Evolutionary conservation across 441 rosid species (phyloP), one percentile per base, ranked within the genome.

Genomic region (Raphanus hybrid): DNA sequence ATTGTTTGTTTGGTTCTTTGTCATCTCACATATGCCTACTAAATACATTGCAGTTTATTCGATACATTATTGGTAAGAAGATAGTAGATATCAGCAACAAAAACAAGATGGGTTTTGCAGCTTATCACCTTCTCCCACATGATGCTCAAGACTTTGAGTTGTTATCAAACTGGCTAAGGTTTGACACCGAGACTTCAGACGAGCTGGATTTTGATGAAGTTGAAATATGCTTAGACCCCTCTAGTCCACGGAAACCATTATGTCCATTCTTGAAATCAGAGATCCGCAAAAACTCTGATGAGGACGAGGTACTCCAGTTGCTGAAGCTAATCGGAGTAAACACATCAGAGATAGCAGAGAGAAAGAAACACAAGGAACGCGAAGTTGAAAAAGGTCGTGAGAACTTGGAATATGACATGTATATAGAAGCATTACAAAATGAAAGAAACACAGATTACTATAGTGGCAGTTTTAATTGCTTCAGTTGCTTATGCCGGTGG

Each of bases 401-500:
- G 59, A 54, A 23, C 50, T 64, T 64, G 35, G 81, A 80, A 16
- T 71, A 85, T 3, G 71, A 82, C 45, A 85, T 86, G 84, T 82
- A 81, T 65, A 45, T 84, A 14, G 89, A 87, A 82, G 90, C 87
- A 2, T 34, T 88, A 3, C 86, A 87, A 18, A 86, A 88, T 74
- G 90, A 89, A 14, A 84, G 89, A 4, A 88, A 88, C n/a, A 86
- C 84, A 18, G 0, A 87, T 88, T 34, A 72, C 83, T 0, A 50
- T 88, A 1, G 90, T 86, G 14, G 90, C 90, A 2, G 89, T 86
- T 27, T 7, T 86, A 0, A 86, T 88, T 32, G 92, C 90, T 6
- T 85, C 90, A 0, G 87, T 86, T 8, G 57, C 90, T 55, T 88
- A 85, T 55, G 85, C 89, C 7, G 90, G 87, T n/a, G 92, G 90